Conservation (phyloP, 169 alveolate genomes). For the Plasmodium ovale region DNA sequence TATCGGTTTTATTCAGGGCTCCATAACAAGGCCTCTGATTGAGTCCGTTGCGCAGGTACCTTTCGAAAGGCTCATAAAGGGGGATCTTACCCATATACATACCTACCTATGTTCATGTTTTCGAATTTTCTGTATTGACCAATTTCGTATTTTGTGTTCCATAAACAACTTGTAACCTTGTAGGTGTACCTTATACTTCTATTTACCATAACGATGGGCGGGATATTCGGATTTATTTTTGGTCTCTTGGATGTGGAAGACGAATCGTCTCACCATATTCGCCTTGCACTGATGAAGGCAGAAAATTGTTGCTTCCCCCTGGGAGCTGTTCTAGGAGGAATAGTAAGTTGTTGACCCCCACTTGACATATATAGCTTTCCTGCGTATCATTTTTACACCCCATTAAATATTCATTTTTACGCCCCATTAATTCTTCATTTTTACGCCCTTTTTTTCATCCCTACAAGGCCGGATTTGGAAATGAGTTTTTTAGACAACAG, state of each 20-base stretch:
- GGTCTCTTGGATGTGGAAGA: conserved; percentile 96
- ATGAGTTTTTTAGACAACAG: conserved; percentile 87
- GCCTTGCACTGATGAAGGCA: conserved; percentile 92
- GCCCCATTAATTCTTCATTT: neutral
- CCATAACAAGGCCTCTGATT: conserved; percentile 91
- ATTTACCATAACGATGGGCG: conserved; percentile 94
- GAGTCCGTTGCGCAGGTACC: conserved; percentile 90
- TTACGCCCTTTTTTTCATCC: conserved; percentile 1
- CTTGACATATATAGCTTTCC: neutral
- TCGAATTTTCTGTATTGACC: neutral
- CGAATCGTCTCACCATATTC: conserved; percentile 90
- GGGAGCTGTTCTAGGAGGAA: conserved; percentile 94
- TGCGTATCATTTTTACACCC: neutral
- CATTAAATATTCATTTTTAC: neutral
- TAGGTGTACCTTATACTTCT: conserved; percentile 90
- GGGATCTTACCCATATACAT: neutral
- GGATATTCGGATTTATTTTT: conserved; percentile 94
- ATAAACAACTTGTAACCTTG: neutral
- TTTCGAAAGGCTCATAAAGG: neutral
- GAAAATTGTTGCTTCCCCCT: conserved; percentile 94
- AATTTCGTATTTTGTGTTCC: neutral
- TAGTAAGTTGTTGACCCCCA: conserved; percentile 75
- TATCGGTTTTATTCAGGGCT: conserved; percentile 88
- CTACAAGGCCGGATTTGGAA: conserved; percentile 86
- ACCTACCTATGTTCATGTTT: neutral